These are phyloP conservation scores for Acer negundo DNA, from an alignment of 345 rosid genomes.

Conservation along the genomic window DNA sequence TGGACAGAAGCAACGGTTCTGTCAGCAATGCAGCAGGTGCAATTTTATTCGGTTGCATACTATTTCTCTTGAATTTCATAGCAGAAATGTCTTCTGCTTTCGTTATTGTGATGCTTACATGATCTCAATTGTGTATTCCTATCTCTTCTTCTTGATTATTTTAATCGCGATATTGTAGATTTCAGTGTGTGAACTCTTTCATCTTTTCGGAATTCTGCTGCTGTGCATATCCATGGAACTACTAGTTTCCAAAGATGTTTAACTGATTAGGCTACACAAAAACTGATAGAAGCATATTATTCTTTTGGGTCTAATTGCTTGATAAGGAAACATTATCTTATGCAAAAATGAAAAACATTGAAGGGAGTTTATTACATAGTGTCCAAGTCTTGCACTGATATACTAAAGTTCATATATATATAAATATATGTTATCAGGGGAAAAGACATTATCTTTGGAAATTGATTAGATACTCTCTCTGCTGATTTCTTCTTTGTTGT, in stretches of 20 bases:
- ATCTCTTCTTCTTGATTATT: background rate
- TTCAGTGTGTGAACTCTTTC: background rate
- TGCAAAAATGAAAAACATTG: background rate
- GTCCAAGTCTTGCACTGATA: background rate
- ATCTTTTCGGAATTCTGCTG: background rate
- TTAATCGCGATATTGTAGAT: background rate
- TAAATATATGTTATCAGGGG: too few relatives aligned
- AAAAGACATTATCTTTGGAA: background rate
- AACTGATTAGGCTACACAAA: background rate
- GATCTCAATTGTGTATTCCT: background rate
- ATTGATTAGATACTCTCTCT: background rate
- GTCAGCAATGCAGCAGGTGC: slow-evolving; percentile 98
- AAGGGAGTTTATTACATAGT: background rate
- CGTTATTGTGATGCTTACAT: background rate
- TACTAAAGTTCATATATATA: background rate
- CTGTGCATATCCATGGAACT: background rate
- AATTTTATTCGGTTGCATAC: background rate
- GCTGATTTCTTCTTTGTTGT: background rate
- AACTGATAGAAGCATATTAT: background rate
- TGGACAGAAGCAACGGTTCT: slow-evolving; percentile 74
- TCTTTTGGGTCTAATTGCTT: slow-evolving; percentile 6
- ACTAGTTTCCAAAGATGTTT: background rate
- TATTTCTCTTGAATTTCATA: background rate
- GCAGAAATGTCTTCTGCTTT: background rate
- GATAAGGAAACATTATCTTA: background rate